phyloP scores from a whole-genome alignment of 768 basidiomycete species.

The Lactifluus echinatus region DNA sequence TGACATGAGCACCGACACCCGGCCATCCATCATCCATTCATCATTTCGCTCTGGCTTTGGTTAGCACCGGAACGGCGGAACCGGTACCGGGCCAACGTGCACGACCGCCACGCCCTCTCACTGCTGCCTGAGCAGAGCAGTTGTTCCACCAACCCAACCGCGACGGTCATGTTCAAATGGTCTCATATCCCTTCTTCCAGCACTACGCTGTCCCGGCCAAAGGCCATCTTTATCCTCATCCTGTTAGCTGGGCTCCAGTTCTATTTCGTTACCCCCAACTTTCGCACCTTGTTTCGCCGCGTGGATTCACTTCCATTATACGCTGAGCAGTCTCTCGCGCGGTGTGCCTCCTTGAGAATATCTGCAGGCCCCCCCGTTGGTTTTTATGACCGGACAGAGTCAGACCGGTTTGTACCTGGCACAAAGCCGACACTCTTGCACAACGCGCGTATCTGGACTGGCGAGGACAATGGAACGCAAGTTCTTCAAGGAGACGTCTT shows the following conservation, averaged over 20 bases:
- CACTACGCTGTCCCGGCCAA: background rate
- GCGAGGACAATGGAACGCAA: constrained; percentile 55
- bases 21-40: too few species aligned
- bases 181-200: background rate
- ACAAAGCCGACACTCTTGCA: constrained; percentile 56
- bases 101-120: too few species aligned
- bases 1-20: too few species aligned
- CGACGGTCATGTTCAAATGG: constrained; percentile 9
- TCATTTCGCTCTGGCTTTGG: too few species aligned
- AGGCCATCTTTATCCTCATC: background rate
- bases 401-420: constrained; percentile 58
- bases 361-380: constrained; percentile 37
- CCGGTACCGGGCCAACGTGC: too few species aligned
- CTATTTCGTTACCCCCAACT: constrained; percentile 1
- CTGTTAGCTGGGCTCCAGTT: constrained; percentile 3
- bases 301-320: constrained; percentile 3
- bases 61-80: too few species aligned
- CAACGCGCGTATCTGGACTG: constrained; percentile 84
- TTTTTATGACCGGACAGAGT: constrained; percentile 43
- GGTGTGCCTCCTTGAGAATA: constrained; percentile 35
- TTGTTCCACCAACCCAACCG: too few species aligned
- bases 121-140: too few species aligned
- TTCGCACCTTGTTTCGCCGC: constrained; percentile 1
- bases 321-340: constrained; percentile 11
- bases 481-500: constrained; percentile 59